phyloP scores from a whole-genome alignment of 2,329 filamentous ascomycete genomes.

The Diaporthe citriasiana region DNA sequence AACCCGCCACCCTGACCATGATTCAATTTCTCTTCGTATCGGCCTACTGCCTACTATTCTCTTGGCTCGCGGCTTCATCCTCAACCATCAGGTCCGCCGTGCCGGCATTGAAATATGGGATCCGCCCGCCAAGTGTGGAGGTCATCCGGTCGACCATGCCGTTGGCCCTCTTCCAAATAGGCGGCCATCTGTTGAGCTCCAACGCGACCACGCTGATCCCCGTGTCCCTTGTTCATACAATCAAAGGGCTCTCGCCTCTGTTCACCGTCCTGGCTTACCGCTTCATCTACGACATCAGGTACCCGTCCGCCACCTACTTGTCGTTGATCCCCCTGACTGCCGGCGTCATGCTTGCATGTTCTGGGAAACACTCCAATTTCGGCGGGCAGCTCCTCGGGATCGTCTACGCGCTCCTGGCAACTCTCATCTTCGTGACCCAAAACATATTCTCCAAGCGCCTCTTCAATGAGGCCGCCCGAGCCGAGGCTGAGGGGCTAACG shows the following conservation, averaged over 20 bases:
- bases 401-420: conserved; percentile 87
- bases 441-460: conserved; percentile 99
- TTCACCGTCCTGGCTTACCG: conserved; percentile 97
- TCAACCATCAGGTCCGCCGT: conserved; percentile 78
- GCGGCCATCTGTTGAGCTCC: conserved; percentile 92
- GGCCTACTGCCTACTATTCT: conserved; percentile 85
- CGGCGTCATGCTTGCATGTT: conserved; percentile 97
- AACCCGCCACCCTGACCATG: conserved; percentile 91
- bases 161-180: conserved; percentile 91
- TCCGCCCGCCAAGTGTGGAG: conserved; percentile 83
- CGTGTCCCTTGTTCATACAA: conserved; percentile 96
- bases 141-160: conserved; percentile 91
- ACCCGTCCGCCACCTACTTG: conserved; percentile 87
- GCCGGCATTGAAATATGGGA: conserved; percentile 85
- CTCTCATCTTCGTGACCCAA: conserved; percentile 95
- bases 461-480: conserved; percentile 92
- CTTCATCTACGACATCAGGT: conserved; percentile 88
- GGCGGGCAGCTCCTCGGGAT: conserved; percentile 92
- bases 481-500: conserved; percentile 79
- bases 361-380: conserved; percentile 78
- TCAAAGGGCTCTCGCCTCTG: conserved; percentile 95
- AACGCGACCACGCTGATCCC: conserved; percentile 95
- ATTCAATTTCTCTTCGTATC: conserved; percentile 96
- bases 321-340: conserved; percentile 91
- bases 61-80: conserved; percentile 80